phyloP scores from a whole-genome alignment of 768 basidiomycete species.

The Hebeloma cylindrosporum region DNA sequence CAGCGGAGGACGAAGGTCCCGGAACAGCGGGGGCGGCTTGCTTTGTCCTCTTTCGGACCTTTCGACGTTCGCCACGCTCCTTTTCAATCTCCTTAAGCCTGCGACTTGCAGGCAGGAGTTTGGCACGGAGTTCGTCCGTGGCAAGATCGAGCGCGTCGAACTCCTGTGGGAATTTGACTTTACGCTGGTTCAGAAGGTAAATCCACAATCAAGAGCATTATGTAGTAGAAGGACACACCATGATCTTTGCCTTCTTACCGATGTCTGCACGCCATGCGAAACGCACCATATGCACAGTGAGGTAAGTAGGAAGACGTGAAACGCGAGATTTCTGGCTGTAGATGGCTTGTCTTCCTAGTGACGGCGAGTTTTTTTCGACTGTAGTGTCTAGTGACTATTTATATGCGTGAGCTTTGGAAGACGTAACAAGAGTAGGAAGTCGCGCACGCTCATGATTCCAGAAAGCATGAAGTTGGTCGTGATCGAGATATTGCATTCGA shows the following conservation, averaged over 20 bases:
- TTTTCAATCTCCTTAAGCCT: slow-evolving; percentile 80
- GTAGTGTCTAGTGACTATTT: slow-evolving; percentile 80
- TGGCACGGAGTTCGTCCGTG: slow-evolving; percentile 75
- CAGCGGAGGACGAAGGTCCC: slow-evolving; percentile 15
- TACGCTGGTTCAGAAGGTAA: slow-evolving; percentile 48
- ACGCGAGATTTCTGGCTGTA: slow-evolving; percentile 83
- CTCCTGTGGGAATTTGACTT: slow-evolving; percentile 91
- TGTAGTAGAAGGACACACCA: slow-evolving; percentile 50
- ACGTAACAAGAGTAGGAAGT: background rate
- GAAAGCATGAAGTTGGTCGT: slow-evolving; percentile 86
- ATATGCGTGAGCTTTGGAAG: background rate
- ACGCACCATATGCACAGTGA: slow-evolving; percentile 93
- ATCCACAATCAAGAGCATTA: background rate
- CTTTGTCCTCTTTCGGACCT: slow-evolving; percentile 78
- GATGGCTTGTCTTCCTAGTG: slow-evolving; percentile 74
- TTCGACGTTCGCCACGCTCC: slow-evolving; percentile 79
- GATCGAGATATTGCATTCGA: slow-evolving; percentile 89
- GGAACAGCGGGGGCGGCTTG: slow-evolving; percentile 28
- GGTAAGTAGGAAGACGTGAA: slow-evolving; percentile 79
- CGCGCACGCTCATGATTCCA: slow-evolving; percentile 75
- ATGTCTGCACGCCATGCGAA: slow-evolving; percentile 95
- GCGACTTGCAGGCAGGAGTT: slow-evolving; percentile 67
- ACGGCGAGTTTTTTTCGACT: slow-evolving; percentile 81
- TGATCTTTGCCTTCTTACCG: slow-evolving; percentile 91
- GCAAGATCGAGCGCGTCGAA: slow-evolving; percentile 83